These are phyloP conservation scores for Phytophthora pluvialis DNA, from an alignment of 352 stramenopile species.

Conservation along the genomic window DNA sequence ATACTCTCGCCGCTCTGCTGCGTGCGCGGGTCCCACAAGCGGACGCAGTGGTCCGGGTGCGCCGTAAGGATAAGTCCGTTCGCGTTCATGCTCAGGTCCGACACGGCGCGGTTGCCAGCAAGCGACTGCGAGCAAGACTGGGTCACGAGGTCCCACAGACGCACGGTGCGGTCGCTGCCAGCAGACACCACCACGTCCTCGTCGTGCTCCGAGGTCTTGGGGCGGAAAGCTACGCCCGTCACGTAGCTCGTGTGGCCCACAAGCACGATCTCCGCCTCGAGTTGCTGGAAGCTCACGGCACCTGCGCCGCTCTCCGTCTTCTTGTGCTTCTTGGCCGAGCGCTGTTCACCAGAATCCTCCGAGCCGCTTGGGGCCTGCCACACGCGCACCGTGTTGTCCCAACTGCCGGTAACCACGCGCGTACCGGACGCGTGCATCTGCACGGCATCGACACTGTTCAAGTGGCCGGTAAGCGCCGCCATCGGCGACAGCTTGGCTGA, in stretches of 20 bases:
- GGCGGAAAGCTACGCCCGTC: constrained; percentile 76
- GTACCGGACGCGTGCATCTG: constrained; percentile 37
- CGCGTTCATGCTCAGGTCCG: constrained; percentile 70
- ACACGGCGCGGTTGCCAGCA: constrained; percentile 77
- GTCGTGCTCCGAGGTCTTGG: constrained; percentile 47
- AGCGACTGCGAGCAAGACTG: constrained; percentile 79
- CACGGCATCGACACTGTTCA: constrained; percentile 85
- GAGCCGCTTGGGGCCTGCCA: constrained; percentile 46
- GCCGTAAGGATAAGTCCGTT: constrained; percentile 73
- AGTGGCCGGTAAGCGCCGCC: constrained; percentile 68
- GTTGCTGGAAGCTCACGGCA: constrained; percentile 66
- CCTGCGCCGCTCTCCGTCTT: constrained; percentile 45
- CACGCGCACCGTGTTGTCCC: constrained; percentile 88
- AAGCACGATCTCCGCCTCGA: constrained; percentile 78
- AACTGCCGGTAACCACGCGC: constrained; percentile 74
- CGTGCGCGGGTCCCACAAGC: constrained; percentile 83
- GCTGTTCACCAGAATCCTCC: constrained; percentile 32
- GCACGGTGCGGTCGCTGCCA: constrained; percentile 74
- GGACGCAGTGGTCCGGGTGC: constrained; percentile 81
- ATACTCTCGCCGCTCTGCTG: constrained; percentile 71
- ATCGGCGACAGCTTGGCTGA: constrained; percentile 53
- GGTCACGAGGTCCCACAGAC: constrained; percentile 81
- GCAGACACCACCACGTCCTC: constrained; percentile 64
- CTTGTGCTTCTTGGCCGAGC: constrained; percentile 78
- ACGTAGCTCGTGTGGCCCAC: constrained; percentile 82